These are phyloP conservation scores for Madurella fahalii DNA, from an alignment of 2,329 filamentous ascomycete species.

Conservation along the genomic window DNA sequence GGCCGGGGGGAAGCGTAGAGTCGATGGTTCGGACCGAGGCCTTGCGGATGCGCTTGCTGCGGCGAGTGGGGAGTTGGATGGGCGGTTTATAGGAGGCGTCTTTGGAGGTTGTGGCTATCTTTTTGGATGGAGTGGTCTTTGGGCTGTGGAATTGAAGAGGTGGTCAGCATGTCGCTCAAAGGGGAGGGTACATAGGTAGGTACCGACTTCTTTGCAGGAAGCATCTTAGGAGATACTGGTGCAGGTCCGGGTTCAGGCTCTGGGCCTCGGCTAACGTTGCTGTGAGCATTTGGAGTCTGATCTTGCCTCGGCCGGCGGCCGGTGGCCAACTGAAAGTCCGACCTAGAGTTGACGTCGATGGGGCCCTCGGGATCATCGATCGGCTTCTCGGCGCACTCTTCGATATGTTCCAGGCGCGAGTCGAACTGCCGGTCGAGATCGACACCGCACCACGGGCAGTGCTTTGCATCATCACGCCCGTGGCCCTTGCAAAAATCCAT, in stretches of 20 bases:
- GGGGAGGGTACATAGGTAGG: neutral
- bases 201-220: neutral
- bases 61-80: neutral
- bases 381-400: neutral
- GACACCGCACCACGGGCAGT: conserved; percentile 19
- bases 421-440: neutral
- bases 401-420: neutral
- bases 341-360: neutral
- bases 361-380: neutral
- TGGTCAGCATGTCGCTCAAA: neutral
- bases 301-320: neutral
- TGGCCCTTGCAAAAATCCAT: conserved; percentile 8
- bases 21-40: no score
- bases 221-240: neutral
- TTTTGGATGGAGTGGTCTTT: neutral
- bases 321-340: neutral
- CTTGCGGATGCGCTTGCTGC: neutral
- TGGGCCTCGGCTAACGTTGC: no score
- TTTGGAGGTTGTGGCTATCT: neutral
- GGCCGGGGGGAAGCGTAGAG: neutral
- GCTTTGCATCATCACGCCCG: conserved; percentile 4
- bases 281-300: no score
- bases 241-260: no score
- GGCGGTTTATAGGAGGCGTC: neutral
- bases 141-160: neutral